A percentile compares a stretch with the other conserved stretches of the same genome.
These are phyloP conservation scores for Oryza meridionalis DNA, from an alignment of 176 grass and related monocot genomes.

Conservation along the genomic window DNA sequence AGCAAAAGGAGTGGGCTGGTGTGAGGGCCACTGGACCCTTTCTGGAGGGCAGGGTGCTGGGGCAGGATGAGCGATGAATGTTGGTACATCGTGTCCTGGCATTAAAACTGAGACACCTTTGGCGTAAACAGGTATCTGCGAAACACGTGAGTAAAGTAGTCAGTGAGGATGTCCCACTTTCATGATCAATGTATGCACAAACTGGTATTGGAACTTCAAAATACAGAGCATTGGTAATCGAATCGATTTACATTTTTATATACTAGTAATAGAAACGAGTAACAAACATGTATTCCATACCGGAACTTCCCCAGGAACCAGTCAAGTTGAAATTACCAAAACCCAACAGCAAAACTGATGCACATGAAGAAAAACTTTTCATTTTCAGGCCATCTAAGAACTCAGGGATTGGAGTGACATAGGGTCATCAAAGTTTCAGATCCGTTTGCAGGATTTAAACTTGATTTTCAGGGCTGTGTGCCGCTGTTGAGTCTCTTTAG, in stretches of 20 bases:
- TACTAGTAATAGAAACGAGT: neutral
- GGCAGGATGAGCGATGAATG: constrained; percentile 76
- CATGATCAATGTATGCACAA: neutral
- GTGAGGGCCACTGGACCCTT: constrained; percentile 75
- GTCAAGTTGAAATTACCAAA: neutral
- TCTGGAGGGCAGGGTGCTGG: constrained; percentile 72
- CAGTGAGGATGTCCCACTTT: neutral
- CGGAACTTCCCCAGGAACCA: neutral
- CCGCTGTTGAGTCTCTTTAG: no score
- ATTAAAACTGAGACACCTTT: constrained; percentile 90
- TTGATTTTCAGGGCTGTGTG: no score
- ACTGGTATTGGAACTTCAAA: neutral
- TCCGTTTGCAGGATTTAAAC: no score
- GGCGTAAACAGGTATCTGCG: constrained; percentile 84
- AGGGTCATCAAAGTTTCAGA: no score
- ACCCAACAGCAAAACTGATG: neutral
- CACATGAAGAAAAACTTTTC: neutral
- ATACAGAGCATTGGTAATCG: neutral
- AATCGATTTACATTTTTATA: neutral
- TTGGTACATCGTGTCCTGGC: constrained; percentile 84
- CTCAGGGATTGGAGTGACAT: no score
- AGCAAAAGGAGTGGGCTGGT: constrained; percentile 42
- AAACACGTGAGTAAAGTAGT: constrained; percentile 3
- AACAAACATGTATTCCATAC: neutral
- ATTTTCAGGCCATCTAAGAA: no score